phyloP scores from a whole-genome alignment of 352 stramenopile genomes.

The Phytophthora multivora region DNA sequence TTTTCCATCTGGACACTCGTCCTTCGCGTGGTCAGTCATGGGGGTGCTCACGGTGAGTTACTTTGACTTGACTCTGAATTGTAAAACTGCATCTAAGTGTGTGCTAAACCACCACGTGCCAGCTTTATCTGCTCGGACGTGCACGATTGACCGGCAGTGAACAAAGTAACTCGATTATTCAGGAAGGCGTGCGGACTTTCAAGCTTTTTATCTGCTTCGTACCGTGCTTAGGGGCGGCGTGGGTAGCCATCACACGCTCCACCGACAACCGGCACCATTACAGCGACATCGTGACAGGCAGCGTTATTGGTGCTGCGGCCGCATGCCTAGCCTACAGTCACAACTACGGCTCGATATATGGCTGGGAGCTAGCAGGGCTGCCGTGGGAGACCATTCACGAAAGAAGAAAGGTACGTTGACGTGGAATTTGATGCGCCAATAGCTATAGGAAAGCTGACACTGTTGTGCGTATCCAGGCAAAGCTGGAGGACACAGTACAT shows the following conservation, averaged over 20 bases:
- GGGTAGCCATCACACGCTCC: slow-evolving; percentile 72
- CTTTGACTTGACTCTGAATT: not conserved
- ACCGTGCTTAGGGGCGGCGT: slow-evolving; percentile 61
- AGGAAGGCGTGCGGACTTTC: slow-evolving; percentile 50
- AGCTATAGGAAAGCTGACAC: not conserved
- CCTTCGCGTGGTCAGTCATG: slow-evolving; percentile 70
- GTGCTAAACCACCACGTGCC: not conserved
- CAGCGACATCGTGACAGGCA: slow-evolving; percentile 69
- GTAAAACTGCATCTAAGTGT: slow-evolving; percentile 2
- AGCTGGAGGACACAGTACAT: slow-evolving; percentile 6
- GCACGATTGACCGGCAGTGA: slow-evolving; percentile 55
- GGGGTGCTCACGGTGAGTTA: slow-evolving; percentile 65
- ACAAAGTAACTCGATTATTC: slow-evolving; percentile 45
- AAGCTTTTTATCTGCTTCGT: slow-evolving; percentile 76
- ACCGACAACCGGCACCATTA: slow-evolving; percentile 85
- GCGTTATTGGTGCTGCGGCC: slow-evolving; percentile 45
- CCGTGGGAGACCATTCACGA: slow-evolving; percentile 46
- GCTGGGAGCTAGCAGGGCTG: slow-evolving; percentile 49
- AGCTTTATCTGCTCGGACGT: slow-evolving; percentile 77
- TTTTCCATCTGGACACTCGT: slow-evolving; percentile 78
- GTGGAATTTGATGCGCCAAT: not conserved
- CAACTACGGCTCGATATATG: slow-evolving; percentile 71
- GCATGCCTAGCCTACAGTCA: slow-evolving; percentile 52
- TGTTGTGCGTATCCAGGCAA: slow-evolving; percentile 6
- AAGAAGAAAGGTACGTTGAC: slow-evolving; percentile 39